Conservation (phyloP, 2,329 filamentous ascomycete genomes). For the Stylonectria norvegica region DNA sequence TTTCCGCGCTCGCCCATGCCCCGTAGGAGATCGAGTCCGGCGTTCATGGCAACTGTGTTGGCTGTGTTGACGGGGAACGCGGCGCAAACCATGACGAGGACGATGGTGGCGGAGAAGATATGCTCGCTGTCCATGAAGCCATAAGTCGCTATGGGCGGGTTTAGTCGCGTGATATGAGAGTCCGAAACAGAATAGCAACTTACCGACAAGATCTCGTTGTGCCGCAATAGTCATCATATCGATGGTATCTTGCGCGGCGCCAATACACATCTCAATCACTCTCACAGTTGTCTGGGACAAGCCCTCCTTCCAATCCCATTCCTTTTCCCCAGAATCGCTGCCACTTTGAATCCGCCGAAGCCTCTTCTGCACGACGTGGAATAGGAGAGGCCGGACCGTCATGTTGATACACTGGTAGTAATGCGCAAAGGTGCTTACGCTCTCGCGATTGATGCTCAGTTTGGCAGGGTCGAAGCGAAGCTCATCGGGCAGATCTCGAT, state of each 20-base stretch:
- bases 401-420: constrained; percentile 58
- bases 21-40: constrained; percentile 14
- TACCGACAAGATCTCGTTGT: constrained; percentile 48
- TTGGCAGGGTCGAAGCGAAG: constrained; percentile 45
- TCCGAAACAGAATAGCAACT: constrained; percentile 13
- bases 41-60: constrained; percentile 44
- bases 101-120: constrained; percentile 50
- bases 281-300: constrained; percentile 46
- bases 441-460: constrained; percentile 4
- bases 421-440: constrained; percentile 29
- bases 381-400: constrained; percentile 51
- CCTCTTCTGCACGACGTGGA: constrained; percentile 50
- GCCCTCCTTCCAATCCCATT: constrained; percentile 33
- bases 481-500: constrained; percentile 37
- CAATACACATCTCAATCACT: constrained; percentile 52
- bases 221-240: constrained; percentile 40
- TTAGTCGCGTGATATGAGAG: neutral
- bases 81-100: constrained; percentile 53
- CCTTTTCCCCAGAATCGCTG: neutral
- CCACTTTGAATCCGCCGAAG: constrained; percentile 30
- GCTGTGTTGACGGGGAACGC: constrained; percentile 45
- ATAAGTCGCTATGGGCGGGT: constrained; percentile 42
- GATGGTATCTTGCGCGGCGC: constrained; percentile 32
- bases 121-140: constrained; percentile 58
- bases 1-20: constrained; percentile 6